phyloP scores from a whole-genome alignment of 2,329 filamentous ascomycete genomes.

The Colletotrichum liaoningense region DNA sequence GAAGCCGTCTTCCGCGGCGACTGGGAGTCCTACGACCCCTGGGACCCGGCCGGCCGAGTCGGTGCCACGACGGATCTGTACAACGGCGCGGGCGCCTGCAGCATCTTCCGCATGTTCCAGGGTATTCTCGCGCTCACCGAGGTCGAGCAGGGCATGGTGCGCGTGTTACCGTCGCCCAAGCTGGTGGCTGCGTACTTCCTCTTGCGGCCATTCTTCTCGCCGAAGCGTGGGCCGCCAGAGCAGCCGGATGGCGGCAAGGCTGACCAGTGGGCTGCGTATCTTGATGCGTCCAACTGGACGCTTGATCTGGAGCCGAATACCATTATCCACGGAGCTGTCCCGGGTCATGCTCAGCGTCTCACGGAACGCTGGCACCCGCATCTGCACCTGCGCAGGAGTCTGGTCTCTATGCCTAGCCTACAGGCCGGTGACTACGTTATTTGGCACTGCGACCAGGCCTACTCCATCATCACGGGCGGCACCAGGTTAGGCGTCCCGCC shows the following conservation, averaged over 20 bases:
- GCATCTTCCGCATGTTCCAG: constrained; percentile 82
- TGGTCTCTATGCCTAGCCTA: constrained; percentile 66
- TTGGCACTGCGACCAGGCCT: constrained; percentile 69
- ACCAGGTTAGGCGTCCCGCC: constrained; percentile 45
- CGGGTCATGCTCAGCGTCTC: constrained; percentile 67
- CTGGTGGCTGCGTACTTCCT: constrained; percentile 60
- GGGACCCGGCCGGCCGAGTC: constrained; percentile 75
- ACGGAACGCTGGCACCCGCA: constrained; percentile 70
- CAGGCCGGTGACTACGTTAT: constrained; percentile 68
- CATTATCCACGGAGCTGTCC: constrained; percentile 68
- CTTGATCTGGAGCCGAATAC: constrained; percentile 63
- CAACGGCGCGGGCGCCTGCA: constrained; percentile 77
- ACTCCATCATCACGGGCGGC: constrained; percentile 61
- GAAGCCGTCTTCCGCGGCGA: constrained; percentile 72
- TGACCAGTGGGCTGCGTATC: constrained; percentile 60
- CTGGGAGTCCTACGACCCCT: constrained; percentile 83
- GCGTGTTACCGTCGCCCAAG: constrained; percentile 60
- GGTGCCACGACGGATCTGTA: constrained; percentile 76
- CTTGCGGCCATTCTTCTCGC: constrained; percentile 59
- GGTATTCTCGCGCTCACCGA: constrained; percentile 78
- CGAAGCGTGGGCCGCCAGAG: constrained; percentile 42
- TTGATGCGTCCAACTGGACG: constrained; percentile 53
- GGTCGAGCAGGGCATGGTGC: constrained; percentile 58
- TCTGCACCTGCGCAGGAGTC: constrained; percentile 62
- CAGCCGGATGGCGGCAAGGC: constrained; percentile 38